Conservation (phyloP, 768 basidiomycete genomes). For the Termitomyces heimii region DNA sequence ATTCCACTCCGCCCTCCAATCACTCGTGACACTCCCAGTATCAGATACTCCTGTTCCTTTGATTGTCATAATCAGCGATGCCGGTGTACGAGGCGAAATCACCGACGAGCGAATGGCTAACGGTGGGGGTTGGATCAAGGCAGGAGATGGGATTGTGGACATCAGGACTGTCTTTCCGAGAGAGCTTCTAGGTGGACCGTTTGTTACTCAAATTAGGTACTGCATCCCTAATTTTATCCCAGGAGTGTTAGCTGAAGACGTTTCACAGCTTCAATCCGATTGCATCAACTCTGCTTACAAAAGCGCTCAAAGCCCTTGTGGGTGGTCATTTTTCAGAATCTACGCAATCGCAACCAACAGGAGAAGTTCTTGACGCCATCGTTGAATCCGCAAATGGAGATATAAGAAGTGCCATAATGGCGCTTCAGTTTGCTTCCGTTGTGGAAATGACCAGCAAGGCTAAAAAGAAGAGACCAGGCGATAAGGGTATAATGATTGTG, state of each 20-base stretch:
- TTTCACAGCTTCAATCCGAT: constrained; percentile 81
- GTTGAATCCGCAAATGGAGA: constrained; percentile 84
- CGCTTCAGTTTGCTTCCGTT: constrained; percentile 79
- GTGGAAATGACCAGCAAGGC: constrained; percentile 27
- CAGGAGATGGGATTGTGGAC: constrained; percentile 47
- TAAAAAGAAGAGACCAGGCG: constrained; percentile 28
- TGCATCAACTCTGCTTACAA: constrained; percentile 77
- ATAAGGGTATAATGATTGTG: constrained; percentile 25
- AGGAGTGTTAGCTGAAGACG: not conserved
- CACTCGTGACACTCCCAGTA: constrained; percentile 39
- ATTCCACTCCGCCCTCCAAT: constrained; percentile 67
- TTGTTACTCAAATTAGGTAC: constrained; percentile 76
- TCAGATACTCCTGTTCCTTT: constrained; percentile 50
- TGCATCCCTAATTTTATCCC: not conserved
- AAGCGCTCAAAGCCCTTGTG: constrained; percentile 64
- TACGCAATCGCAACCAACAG: constrained; percentile 37
- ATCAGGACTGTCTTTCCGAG: constrained; percentile 66
- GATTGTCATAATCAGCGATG: constrained; percentile 78
- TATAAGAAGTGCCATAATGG: constrained; percentile 90
- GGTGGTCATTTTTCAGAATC: constrained; percentile 37
- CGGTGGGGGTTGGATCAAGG: constrained; percentile 41
- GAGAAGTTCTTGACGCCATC: constrained; percentile 68
- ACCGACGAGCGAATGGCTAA: constrained; percentile 37
- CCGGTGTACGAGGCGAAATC: constrained; percentile 71
- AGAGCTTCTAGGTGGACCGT: constrained; percentile 63